Conservation (phyloP, 2,329 filamentous ascomycete genomes). For the Macroventuria anomochaeta region DNA sequence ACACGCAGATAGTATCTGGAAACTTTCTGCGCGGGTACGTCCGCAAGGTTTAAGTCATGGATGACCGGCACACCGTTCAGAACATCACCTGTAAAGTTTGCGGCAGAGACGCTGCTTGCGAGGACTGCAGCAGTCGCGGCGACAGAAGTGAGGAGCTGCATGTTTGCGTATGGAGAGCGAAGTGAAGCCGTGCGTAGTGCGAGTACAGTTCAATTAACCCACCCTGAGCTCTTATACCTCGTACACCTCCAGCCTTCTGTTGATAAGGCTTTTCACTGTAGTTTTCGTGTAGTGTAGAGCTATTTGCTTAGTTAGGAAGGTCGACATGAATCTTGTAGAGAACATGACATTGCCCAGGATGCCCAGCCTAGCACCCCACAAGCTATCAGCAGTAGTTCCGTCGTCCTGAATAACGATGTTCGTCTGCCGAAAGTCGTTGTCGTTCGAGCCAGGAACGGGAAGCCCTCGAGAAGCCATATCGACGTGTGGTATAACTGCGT, state of each 20-base stretch:
- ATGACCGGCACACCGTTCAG: constrained; percentile 43
- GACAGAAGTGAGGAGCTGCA: constrained; percentile 35
- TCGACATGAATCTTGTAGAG: constrained; percentile 20
- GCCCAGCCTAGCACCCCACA: constrained; percentile 18
- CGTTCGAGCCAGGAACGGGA: background rate
- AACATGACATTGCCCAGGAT: constrained; percentile 40
- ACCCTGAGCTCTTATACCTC: constrained; percentile 9
- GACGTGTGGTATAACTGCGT: background rate
- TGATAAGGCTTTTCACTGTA: constrained; percentile 24
- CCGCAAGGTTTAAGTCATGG: constrained; percentile 43
- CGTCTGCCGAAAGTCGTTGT: background rate
- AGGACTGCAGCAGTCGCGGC: constrained; percentile 27
- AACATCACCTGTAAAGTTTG: constrained; percentile 43
- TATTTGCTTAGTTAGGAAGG: constrained; percentile 41
- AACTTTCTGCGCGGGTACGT: constrained; percentile 46
- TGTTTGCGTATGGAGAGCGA: constrained; percentile 7
- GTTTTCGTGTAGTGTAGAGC: constrained; percentile 14
- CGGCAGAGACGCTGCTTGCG: constrained; percentile 26
- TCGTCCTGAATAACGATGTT: constrained; percentile 3
- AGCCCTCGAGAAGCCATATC: too few species aligned
- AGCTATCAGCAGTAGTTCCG: constrained; percentile 12
- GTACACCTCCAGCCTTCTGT: background rate
- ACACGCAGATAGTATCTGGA: constrained; percentile 49
- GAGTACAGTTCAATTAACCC: background rate
- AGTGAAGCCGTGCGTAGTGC: background rate